These are phyloP conservation scores for Hypericum perforatum DNA, from an alignment of 345 rosid genomes.

Conservation along the genomic window DNA sequence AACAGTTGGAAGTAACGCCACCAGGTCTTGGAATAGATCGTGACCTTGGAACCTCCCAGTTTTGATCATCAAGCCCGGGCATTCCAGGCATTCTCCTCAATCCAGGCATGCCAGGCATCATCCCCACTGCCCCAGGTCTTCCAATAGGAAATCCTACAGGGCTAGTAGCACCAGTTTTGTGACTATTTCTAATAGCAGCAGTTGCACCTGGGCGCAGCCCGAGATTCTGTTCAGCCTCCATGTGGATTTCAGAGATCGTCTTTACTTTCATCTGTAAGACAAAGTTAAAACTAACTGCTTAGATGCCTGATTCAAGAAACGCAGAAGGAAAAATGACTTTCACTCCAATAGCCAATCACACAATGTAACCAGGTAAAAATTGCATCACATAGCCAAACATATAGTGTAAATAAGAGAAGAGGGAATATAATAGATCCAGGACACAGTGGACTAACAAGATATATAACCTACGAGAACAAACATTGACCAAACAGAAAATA, in stretches of 20 bases:
- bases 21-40: slow-evolving; percentile 76
- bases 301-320: not conserved
- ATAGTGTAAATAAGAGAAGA: too few species aligned
- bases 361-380: too few species aligned
- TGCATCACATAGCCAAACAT: too few species aligned
- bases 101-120: slow-evolving; percentile 99
- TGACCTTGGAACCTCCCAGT: slow-evolving; percentile 68
- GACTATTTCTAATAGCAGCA: slow-evolving; percentile 60
- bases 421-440: too few species aligned
- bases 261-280: slow-evolving; percentile 74
- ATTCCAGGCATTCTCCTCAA: slow-evolving; percentile 85
- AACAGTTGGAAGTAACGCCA: slow-evolving; percentile 36
- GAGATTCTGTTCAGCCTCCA: slow-evolving; percentile 82
- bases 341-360: too few species aligned
- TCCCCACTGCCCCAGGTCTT: slow-evolving; percentile 83
- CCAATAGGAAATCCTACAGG: slow-evolving; percentile 52
- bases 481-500: too few species aligned
- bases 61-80: slow-evolving; percentile 71
- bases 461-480: too few species aligned
- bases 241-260: slow-evolving; percentile 82
- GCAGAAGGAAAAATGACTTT: too few species aligned
- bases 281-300: not conserved
- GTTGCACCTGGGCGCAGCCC: slow-evolving; percentile 92
- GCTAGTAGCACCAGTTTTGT: slow-evolving; percentile 37
- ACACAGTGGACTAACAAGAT: too few species aligned